Conservation (phyloP, 176 grass and related monocot genomes). For the Tillandsia fasciculata region DNA sequence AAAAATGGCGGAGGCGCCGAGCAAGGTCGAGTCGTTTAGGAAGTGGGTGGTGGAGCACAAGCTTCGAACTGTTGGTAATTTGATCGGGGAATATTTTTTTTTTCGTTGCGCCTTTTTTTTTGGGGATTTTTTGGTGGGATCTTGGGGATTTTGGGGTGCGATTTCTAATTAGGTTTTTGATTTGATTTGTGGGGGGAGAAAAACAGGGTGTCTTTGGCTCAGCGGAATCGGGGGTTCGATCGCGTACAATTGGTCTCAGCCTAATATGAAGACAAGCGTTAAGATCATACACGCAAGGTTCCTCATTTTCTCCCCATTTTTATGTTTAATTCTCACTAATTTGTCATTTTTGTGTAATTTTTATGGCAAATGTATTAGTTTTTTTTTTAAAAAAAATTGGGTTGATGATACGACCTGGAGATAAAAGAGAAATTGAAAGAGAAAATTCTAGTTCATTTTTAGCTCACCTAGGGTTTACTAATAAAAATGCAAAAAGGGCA, state of each 20-base stretch:
- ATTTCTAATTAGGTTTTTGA: slow-evolving; percentile 22
- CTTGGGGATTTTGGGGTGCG: neutral
- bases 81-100: neutral
- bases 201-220: slow-evolving; percentile 79
- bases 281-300: slow-evolving; percentile 99
- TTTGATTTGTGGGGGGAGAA: neutral
- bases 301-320: no score
- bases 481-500: no score
- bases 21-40: slow-evolving; percentile 57
- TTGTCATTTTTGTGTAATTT: no score
- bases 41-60: slow-evolving; percentile 92
- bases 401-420: no score
- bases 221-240: slow-evolving; percentile 75
- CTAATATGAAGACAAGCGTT: slow-evolving; percentile 93
- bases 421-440: no score
- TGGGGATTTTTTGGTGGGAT: neutral
- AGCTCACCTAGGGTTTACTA: no score
- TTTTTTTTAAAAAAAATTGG: no score
- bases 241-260: slow-evolving; percentile 93
- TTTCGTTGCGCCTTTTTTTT: neutral
- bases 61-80: slow-evolving; percentile 87
- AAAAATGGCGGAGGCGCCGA: slow-evolving; percentile 57
- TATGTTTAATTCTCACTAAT: no score
- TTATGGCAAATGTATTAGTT: no score
- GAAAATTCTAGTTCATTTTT: no score